Evolutionary conservation across 257 asterid species (phyloP).

Genomic region (Capsicum chinense): DNA sequence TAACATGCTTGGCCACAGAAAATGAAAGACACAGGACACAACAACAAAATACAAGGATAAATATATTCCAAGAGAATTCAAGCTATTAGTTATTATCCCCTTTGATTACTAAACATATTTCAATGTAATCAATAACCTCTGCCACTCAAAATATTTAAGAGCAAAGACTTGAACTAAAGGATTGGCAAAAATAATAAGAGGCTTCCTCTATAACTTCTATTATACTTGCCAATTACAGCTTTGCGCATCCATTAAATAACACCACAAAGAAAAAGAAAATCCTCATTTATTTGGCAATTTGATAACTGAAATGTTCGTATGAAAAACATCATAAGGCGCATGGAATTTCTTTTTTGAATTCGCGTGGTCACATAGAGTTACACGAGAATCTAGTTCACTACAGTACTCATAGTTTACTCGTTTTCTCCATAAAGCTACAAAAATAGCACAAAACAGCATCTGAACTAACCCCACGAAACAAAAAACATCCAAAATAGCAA

Average conservation of each 20-base stretch:
- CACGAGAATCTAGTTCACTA: slow-evolving; percentile 41
- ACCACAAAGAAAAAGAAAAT: slow-evolving; percentile 17
- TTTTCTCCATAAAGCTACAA: slow-evolving; percentile 52
- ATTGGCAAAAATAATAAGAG: background rate
- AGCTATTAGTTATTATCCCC: background rate
- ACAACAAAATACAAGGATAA: background rate
- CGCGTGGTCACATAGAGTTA: slow-evolving; percentile 36
- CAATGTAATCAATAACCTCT: slow-evolving; percentile 4
- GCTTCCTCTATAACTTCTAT: background rate
- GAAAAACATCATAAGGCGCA: slow-evolving; percentile 38
- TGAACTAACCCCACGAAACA: too few species aligned
- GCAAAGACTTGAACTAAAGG: background rate
- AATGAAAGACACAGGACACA: background rate
- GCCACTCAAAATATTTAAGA: slow-evolving; percentile 21
- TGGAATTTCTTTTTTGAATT: slow-evolving; percentile 23
- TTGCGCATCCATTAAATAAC: background rate
- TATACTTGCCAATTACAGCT: background rate
- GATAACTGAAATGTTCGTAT: background rate
- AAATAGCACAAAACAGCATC: too few species aligned
- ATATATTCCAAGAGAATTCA: background rate
- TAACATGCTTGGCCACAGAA: background rate
- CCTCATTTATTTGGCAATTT: slow-evolving; percentile 9
- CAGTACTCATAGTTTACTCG: slow-evolving; percentile 38
- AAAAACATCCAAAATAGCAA: too few species aligned
- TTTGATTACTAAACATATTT: background rate